These are phyloP conservation scores for Cubamyces lactineus DNA, from an alignment of 768 basidiomycete species.

Conservation along the genomic window DNA sequence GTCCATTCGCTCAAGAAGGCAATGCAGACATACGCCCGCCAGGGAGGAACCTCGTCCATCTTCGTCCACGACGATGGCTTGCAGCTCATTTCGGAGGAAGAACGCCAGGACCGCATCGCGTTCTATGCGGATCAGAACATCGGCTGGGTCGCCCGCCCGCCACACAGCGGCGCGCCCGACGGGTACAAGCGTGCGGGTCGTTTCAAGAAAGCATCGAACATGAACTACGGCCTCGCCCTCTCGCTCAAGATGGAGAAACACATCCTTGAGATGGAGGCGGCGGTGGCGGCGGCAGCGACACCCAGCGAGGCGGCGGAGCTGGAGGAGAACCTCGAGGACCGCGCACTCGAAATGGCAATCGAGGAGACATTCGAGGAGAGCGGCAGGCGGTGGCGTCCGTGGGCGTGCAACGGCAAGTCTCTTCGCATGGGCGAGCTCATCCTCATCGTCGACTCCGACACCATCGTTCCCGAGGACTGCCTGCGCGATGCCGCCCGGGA, in stretches of 20 bases:
- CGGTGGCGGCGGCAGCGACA: slow-evolving; percentile 42
- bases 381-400: slow-evolving; percentile 64
- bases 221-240: slow-evolving; percentile 82
- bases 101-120: slow-evolving; percentile 64
- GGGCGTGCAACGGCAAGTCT: slow-evolving; percentile 76
- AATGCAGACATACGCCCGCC: slow-evolving; percentile 91
- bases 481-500: slow-evolving; percentile 90
- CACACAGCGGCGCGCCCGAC: slow-evolving; percentile 59
- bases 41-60: slow-evolving; percentile 81
- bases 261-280: slow-evolving; percentile 51
- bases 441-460: slow-evolving; percentile 82
- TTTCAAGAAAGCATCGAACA: slow-evolving; percentile 94
- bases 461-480: slow-evolving; percentile 84
- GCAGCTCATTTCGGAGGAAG: slow-evolving; percentile 63
- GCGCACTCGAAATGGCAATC: slow-evolving; percentile 70
- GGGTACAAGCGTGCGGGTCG: slow-evolving; percentile 83
- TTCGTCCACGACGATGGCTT: slow-evolving; percentile 86
- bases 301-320: slow-evolving; percentile 36
- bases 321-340: slow-evolving; percentile 66
- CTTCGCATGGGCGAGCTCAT: slow-evolving; percentile 80
- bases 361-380: slow-evolving; percentile 70
- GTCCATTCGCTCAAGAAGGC: slow-evolving; percentile 81
- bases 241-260: slow-evolving; percentile 62
- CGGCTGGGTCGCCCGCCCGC: slow-evolving; percentile 83
- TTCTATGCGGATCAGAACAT: slow-evolving; percentile 82